Conservation (phyloP, 306 rosid species). For the Quercus berberidifolia region DNA sequence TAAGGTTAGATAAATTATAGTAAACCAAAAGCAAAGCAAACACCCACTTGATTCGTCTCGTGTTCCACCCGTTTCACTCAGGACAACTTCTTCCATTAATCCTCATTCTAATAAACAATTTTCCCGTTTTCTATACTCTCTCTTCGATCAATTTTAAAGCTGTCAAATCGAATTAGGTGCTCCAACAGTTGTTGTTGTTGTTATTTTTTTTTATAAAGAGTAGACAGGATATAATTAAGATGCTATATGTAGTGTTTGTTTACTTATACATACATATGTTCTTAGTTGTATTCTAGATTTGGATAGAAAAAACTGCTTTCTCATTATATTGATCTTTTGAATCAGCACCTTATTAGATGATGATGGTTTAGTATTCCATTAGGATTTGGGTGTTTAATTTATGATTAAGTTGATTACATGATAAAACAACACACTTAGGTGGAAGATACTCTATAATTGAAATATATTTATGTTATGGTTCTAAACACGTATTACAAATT, state of each 20-base stretch:
- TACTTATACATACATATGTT: background rate
- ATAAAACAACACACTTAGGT: background rate
- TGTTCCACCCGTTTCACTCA: slow-evolving; percentile 51
- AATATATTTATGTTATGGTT: no score
- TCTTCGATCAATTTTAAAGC: slow-evolving; percentile 31
- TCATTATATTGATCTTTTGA: background rate
- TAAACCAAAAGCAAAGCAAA: slow-evolving; percentile 42
- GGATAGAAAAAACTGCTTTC: background rate
- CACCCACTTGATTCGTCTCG: slow-evolving; percentile 63
- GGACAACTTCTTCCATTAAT: slow-evolving; percentile 40
- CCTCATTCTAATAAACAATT: slow-evolving; percentile 15
- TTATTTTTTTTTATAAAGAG: background rate
- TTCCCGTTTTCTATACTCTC: slow-evolving; percentile 5
- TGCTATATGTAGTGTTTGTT: background rate
- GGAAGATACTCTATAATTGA: no score
- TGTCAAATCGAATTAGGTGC: slow-evolving; percentile 30
- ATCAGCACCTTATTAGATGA: background rate
- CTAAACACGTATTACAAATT: no score
- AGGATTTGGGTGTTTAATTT: background rate
- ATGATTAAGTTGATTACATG: background rate
- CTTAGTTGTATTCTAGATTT: background rate
- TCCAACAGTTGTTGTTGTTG: slow-evolving; percentile 14
- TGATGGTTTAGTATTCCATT: background rate
- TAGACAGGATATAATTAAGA: background rate
- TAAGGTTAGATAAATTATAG: slow-evolving; percentile 15